phyloP scores from a whole-genome alignment of 2,329 filamentous ascomycete species.

The Colletotrichum liaoningense region DNA sequence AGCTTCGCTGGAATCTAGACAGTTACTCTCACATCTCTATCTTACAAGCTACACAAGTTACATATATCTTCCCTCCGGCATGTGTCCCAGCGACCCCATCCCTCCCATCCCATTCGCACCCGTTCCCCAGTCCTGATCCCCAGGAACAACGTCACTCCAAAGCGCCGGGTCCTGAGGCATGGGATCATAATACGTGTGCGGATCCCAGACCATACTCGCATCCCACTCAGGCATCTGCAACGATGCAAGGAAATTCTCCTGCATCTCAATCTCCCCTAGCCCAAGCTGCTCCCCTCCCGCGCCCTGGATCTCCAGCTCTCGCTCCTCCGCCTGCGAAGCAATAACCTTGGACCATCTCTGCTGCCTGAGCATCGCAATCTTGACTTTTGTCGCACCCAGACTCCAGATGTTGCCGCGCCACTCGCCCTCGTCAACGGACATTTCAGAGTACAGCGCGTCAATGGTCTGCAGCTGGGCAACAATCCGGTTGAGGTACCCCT shows the following conservation, averaged over 20 bases:
- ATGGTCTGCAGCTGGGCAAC: constrained; percentile 56
- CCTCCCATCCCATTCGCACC: not conserved
- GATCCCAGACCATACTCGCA: not conserved
- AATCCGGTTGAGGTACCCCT: constrained; percentile 54
- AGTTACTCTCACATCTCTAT: no score
- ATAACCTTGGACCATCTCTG: constrained; percentile 61
- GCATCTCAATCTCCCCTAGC: constrained; percentile 1
- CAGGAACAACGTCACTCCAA: not conserved
- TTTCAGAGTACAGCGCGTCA: constrained; percentile 48
- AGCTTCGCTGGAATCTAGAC: not conserved
- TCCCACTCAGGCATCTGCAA: constrained; percentile 9
- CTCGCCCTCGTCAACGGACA: constrained; percentile 44
- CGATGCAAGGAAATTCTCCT: constrained; percentile 1
- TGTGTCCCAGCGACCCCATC: not conserved
- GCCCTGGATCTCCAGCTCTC: not conserved
- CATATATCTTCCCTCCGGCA: not conserved
- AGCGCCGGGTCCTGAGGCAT: not conserved
- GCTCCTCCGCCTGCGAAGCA: constrained; percentile 33
- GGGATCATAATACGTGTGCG: not conserved
- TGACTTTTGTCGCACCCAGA: constrained; percentile 58
- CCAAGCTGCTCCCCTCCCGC: not conserved
- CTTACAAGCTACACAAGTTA: not conserved
- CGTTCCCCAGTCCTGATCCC: not conserved
- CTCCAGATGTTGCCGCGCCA: constrained; percentile 61
- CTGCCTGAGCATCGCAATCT: constrained; percentile 57